Percentiles rank a stretch among this genome's conserved stretches.
phyloP scores from a whole-genome alignment of 2,329 filamentous ascomycete genomes.

The Leptographium wingfieldii region DNA sequence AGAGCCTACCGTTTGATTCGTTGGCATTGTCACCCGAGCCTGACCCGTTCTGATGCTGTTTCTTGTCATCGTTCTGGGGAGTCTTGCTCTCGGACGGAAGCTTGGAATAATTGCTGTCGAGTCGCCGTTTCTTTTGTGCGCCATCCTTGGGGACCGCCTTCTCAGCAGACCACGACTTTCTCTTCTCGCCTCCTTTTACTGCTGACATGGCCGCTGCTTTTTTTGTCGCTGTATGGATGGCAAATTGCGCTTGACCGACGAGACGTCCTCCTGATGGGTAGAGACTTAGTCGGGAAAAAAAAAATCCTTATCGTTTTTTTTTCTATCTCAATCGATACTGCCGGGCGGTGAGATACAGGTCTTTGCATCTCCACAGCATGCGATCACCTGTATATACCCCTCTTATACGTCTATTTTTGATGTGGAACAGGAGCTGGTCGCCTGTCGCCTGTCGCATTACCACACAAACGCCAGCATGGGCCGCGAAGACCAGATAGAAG shows the following conservation, averaged over 20 bases:
- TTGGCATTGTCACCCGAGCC: not conserved
- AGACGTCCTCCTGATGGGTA: not conserved
- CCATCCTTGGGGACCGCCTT: slow-evolving; percentile 31
- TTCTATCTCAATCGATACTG: slow-evolving; percentile 11
- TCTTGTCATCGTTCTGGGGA: not conserved
- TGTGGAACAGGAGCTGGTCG: not conserved
- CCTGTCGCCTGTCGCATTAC: not conserved
- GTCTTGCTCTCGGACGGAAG: slow-evolving; percentile 4
- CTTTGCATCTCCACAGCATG: not conserved
- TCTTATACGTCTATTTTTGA: not conserved
- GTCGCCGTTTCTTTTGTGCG: slow-evolving; percentile 40
- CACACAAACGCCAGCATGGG: slow-evolving; percentile 35
- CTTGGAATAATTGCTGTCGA: slow-evolving; percentile 27
- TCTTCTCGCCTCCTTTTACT: slow-evolving; percentile 40
- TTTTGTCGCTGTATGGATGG: not conserved
- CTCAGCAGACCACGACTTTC: slow-evolving; percentile 35
- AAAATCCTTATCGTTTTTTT: slow-evolving; percentile 5
- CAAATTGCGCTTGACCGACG: not conserved
- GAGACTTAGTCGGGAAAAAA: slow-evolving; percentile 2
- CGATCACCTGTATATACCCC: slow-evolving; percentile 1
- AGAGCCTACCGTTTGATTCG: not conserved
- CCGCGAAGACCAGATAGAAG: slow-evolving; percentile 83
- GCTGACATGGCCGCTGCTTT: slow-evolving; percentile 29
- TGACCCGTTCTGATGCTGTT: not conserved
- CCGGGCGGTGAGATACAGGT: slow-evolving; percentile 21